phyloP scores from a whole-genome alignment of 1,284 basidiomycete genomes.

The Cryptococcus sp. region DNA sequence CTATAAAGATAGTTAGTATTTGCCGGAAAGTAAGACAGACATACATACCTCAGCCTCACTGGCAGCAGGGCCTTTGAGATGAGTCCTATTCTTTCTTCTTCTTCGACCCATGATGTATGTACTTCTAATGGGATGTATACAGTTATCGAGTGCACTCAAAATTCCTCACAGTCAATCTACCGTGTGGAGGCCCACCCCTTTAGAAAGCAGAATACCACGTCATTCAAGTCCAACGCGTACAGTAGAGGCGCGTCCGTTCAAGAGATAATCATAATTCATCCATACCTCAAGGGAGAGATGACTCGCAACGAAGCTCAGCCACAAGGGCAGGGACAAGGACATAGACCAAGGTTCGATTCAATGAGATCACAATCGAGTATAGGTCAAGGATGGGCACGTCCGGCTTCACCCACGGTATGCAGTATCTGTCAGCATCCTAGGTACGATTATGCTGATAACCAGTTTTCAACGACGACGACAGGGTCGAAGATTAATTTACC shows the following conservation, averaged over 20 bases:
- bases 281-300: no score
- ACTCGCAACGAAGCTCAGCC: no score
- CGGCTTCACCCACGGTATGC: constrained; percentile 35
- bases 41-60: constrained; percentile 37
- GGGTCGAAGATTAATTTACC: constrained; percentile 42
- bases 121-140: no score
- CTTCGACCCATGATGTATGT: constrained; percentile 58
- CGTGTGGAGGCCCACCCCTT: no score
- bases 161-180: no score
- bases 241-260: no score
- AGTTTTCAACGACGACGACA: constrained; percentile 47
- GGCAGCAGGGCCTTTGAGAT: constrained; percentile 60
- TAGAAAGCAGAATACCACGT: no score
- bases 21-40: not conserved
- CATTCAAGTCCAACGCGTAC: no score
- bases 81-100: constrained; percentile 78
- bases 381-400: constrained; percentile 19
- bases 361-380: constrained; percentile 17
- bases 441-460: not conserved
- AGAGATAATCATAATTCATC: no score
- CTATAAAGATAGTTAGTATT: constrained; percentile 8
- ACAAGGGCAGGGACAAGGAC: not conserved
- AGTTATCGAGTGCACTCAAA: no score
- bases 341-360: constrained; percentile 25
- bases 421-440: not conserved